Percentiles rank a stretch among this genome's conserved stretches.
Conservation (phyloP, 441 rosid species). For the Hura crepitans region DNA sequence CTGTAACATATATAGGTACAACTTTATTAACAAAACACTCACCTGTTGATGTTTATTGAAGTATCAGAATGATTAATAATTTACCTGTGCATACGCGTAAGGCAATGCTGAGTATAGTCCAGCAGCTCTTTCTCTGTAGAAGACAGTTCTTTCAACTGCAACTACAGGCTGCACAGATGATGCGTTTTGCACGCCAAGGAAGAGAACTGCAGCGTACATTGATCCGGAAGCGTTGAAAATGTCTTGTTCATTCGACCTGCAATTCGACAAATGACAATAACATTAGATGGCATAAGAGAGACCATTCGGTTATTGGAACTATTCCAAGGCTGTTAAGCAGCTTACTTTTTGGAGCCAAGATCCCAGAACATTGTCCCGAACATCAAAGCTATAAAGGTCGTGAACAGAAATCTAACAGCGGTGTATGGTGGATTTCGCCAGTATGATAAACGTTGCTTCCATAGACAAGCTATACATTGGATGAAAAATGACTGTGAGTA, state of each 20-base stretch:
- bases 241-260: constrained; percentile 37
- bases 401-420: constrained; percentile 56
- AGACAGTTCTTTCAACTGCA: constrained; percentile 52
- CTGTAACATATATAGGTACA: constrained; percentile 29
- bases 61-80: neutral
- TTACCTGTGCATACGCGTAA: constrained; percentile 60
- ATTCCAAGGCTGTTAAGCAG: too few relatives aligned
- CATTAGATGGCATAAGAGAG: neutral
- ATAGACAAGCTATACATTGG: constrained; percentile 66
- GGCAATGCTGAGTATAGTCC: constrained; percentile 68
- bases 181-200: constrained; percentile 59
- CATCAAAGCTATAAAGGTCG: constrained; percentile 49
- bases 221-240: constrained; percentile 59
- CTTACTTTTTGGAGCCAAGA: constrained; percentile 60
- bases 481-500: constrained; percentile 51
- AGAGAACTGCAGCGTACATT: constrained; percentile 54
- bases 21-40: too few relatives aligned
- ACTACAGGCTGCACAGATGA: constrained; percentile 54
- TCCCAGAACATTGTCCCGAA: constrained; percentile 78
- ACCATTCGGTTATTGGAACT: too few relatives aligned
- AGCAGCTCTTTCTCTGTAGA: constrained; percentile 65
- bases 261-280: neutral
- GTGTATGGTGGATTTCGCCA: constrained; percentile 75
- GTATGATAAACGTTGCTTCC: constrained; percentile 76
- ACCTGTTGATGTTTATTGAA: neutral